Conservation (phyloP, 2,329 filamentous ascomycete species). For the Xylariaceae sp. region DNA sequence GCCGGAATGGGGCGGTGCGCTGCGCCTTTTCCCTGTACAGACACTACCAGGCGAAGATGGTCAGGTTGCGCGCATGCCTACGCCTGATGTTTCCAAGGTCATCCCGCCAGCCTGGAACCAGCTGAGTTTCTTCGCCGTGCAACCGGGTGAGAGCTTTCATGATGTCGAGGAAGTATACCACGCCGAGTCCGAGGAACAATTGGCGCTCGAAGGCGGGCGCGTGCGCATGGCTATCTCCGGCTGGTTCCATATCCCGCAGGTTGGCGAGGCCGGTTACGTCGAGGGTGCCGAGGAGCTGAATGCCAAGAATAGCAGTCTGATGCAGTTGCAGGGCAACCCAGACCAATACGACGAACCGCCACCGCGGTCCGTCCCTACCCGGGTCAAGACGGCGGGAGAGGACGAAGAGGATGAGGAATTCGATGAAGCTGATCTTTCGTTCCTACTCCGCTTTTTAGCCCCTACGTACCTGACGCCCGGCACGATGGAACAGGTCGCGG, state of each 20-base stretch:
- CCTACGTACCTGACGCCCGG: slow-evolving; percentile 90
- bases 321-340: slow-evolving; percentile 86
- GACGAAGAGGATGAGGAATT: slow-evolving; percentile 59
- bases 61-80: slow-evolving; percentile 70
- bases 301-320: slow-evolving; percentile 82
- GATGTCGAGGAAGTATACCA: slow-evolving; percentile 98
- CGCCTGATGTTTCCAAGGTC: slow-evolving; percentile 69
- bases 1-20: slow-evolving; percentile 83
- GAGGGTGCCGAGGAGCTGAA: slow-evolving; percentile 82
- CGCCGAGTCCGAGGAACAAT: slow-evolving; percentile 52
- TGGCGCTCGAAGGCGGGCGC: slow-evolving; percentile 64
- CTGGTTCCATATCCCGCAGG: slow-evolving; percentile 97
- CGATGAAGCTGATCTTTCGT: slow-evolving; percentile 76
- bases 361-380: slow-evolving; percentile 47
- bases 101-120: slow-evolving; percentile 98
- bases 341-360: slow-evolving; percentile 83
- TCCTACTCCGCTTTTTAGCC: slow-evolving; percentile 82
- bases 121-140: slow-evolving; percentile 94
- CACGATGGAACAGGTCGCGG: slow-evolving; percentile 73
- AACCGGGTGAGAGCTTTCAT: slow-evolving; percentile 98
- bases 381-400: slow-evolving; percentile 41
- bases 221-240: slow-evolving; percentile 97
- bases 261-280: slow-evolving; percentile 87
- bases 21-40: slow-evolving; percentile 75
- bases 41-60: slow-evolving; percentile 62